Evolutionary conservation across 2,329 filamentous ascomycete genomes (phyloP), one percentile per base, ranked within the genome.

Genomic region (Alternaria sp.): DNA sequence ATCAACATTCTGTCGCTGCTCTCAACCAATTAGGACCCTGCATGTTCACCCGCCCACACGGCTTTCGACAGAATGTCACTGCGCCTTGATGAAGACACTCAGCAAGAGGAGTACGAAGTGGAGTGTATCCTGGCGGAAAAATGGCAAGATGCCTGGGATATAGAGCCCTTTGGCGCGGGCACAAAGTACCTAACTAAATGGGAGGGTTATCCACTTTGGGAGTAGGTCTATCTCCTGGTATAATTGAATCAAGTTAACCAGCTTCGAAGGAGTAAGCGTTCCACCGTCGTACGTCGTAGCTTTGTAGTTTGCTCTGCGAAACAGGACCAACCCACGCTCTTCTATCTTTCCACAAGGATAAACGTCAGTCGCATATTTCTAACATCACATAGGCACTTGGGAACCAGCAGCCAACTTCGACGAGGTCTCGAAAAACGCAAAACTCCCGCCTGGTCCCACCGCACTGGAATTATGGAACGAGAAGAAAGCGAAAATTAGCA

Each of bases 161-260:
- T 73, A 8, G 53, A 70, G 4, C 72, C 72, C 10, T 76, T 33
- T 21, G 41, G 23, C 5, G 44, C 53, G 23, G 54, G 31, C 3
- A 54, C 75, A 66, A 54, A 78, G 24, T 92, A 86, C 69, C 81
- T 92, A 1, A 83, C 91, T 23, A 82, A 85, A 58, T 92, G 89
- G 90, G 78, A 80, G 26, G 82, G 79, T 2, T 93, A 88, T 67
- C 78, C 81, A 1, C 61, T 87, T 28, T 56, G 73, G 40, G 52
- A 62, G 70, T 73, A 63, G 59, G 62, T 53, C 10, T 34, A 21
- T 46, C 28, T 4, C 9, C 14, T 45, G n/a, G 10, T 28, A 23
- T 45, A 3, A 11, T 44, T 21, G 29, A 44, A 34, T 13, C 29
- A 14, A 31, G 44, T 24, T 54, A 46, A 62, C 40, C 39, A n/a